Evolutionary conservation across 768 basidiomycete genomes (phyloP), one percentile per base, ranked within the genome.

Genomic region (Coprinopsis cinerea): DNA sequence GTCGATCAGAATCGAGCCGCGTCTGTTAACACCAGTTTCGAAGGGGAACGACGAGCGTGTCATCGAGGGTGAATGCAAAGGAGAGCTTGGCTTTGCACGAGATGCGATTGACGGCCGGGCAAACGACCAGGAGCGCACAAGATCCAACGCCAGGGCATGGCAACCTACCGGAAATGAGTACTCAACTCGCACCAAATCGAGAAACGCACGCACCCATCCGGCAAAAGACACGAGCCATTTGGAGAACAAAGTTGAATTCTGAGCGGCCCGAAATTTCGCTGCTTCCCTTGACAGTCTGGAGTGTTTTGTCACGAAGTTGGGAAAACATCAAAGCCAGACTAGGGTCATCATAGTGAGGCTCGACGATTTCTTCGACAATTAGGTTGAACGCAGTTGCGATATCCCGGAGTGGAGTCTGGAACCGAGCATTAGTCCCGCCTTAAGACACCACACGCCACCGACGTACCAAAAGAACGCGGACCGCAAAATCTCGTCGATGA

Each of bases 161-260:
- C 94, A 97, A 17, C 95, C 94, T 96, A 26, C 20, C 42, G 48
- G 51, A 47, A 45, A 54, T 36, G 32, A 28, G 27, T 24, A 32
- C 24, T 4, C 25, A 44, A 26, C 26, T 32, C n/a, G 2, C 24
- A 15, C 22, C 52, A 17, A 30, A 15, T 44, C 49, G 37, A 2
- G 41, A n/a, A 52, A 43, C 25, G 9, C 0, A 63, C 84, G 34
- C 56, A 91, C 95, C 96, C 92, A 97, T 95, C 52, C 91, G 75
- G 59, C 88, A 92, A 57, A 97, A 93, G 6, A 95, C 88, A 24
- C 92, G 81, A 0, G 93, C 89, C 57, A 92, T 92, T 67, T 98
- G 94, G 24, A 94, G 71, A 9, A 99, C 91, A 63, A 98, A 98
- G 61, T 89, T 93, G 67, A 94, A 97, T 62, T 99, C 95, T 11